Evolutionary conservation across 306 rosid genomes (phyloP).

Genomic region (Pyrus bretschneideri): DNA sequence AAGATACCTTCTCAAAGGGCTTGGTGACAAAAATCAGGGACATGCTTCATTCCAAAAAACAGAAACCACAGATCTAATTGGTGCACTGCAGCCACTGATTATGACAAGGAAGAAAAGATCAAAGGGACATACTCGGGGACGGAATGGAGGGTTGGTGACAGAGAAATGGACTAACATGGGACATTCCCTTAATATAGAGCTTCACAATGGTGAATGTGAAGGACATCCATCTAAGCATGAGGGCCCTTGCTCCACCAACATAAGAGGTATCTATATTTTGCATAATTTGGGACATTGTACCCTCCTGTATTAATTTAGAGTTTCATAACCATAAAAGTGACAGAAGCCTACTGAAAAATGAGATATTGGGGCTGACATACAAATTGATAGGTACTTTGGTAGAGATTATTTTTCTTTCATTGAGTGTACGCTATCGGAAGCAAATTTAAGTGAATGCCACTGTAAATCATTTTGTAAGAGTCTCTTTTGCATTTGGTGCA

Average conservation of each 20-base stretch:
- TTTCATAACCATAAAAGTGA: too few species aligned
- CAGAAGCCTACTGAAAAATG: background rate
- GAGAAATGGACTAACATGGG: background rate
- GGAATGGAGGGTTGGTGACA: background rate
- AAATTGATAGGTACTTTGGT: conserved; percentile 3
- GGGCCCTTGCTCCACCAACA: background rate
- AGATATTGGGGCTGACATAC: background rate
- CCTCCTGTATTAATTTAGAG: too few species aligned
- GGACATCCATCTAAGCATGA: background rate
- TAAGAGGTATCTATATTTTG: background rate
- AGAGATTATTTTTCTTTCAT: background rate
- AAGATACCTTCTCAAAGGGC: too few species aligned
- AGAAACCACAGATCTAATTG: background rate
- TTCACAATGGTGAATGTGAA: background rate
- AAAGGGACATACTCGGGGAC: background rate
- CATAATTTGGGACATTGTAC: background rate
- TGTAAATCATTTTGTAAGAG: background rate
- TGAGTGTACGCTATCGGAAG: background rate
- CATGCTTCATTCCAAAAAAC: background rate
- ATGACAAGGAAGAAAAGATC: conserved; percentile 12
- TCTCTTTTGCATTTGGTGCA: background rate
- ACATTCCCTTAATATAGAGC: background rate
- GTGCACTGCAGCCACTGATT: background rate
- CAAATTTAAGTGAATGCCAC: background rate
- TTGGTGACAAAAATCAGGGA: background rate